Evolutionary conservation across 2,329 filamentous ascomycete genomes (phyloP).

Genomic region (Ciborinia camelliae): DNA sequence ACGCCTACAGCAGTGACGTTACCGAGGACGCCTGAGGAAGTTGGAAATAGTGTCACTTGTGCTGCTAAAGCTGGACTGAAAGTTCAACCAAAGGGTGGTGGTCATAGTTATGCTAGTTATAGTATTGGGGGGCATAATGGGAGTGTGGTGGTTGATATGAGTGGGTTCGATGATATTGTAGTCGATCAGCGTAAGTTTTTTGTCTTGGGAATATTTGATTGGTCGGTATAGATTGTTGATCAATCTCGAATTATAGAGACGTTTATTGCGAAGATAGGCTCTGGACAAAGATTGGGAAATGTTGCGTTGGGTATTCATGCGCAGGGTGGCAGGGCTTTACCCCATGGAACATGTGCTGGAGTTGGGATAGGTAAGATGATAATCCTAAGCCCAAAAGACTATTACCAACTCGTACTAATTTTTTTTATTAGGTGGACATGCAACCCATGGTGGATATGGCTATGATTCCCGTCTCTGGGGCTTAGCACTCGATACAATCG

Average conservation of each 20-base stretch:
- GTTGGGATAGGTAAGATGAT: slow-evolving; percentile 5
- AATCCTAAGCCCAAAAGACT: rapidly evolving
- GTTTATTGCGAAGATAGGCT: slow-evolving; percentile 37
- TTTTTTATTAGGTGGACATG: background rate
- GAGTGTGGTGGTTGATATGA: slow-evolving; percentile 52
- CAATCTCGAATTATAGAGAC: background rate
- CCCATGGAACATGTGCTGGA: slow-evolving; percentile 18
- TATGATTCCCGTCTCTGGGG: slow-evolving; percentile 15
- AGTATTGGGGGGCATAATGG: slow-evolving; percentile 48
- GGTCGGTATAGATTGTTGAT: background rate
- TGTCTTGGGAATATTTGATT: too few relatives aligned
- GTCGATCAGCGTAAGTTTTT: slow-evolving; percentile 42
- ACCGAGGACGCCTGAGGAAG: slow-evolving; percentile 35
- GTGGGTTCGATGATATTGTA: slow-evolving; percentile 49
- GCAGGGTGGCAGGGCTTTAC: slow-evolving; percentile 39
- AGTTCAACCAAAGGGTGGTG: slow-evolving; percentile 50
- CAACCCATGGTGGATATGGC: slow-evolving; percentile 17
- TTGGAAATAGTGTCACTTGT: slow-evolving; percentile 47
- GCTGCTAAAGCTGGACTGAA: slow-evolving; percentile 43
- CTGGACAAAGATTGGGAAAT: slow-evolving; percentile 44
- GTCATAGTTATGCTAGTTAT: slow-evolving; percentile 52
- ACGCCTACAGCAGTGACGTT: slow-evolving; percentile 26
- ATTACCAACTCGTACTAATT: background rate
- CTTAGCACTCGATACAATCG: slow-evolving; percentile 15
- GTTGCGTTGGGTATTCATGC: slow-evolving; percentile 40